A percentile compares a stretch with the other conserved stretches of the same genome.
Conservation (phyloP, 2,329 filamentous ascomycete species). For the Plenodomus biglobosus region DNA sequence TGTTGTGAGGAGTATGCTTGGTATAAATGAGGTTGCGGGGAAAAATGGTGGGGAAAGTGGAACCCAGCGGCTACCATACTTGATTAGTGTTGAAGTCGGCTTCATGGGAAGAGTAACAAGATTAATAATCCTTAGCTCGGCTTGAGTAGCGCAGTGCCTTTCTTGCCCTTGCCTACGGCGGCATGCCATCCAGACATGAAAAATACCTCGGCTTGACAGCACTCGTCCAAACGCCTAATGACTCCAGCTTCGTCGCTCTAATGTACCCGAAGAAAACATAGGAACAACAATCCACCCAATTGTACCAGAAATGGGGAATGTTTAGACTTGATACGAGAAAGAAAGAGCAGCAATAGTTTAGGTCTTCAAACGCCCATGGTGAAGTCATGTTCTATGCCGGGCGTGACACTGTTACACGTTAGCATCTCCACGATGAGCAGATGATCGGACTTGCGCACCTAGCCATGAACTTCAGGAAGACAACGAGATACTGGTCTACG, state of each 20-base stretch:
- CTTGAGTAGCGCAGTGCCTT: background rate
- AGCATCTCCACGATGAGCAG: slow-evolving; percentile 52
- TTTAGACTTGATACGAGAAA: background rate
- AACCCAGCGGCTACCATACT: no score
- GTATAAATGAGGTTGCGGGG: no score
- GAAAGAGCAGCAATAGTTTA: background rate
- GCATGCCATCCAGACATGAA: no score
- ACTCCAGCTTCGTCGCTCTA: background rate
- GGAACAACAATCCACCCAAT: background rate
- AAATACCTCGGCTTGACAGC: no score
- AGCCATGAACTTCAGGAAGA: slow-evolving; percentile 77
- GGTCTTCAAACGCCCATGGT: slow-evolving; percentile 80
- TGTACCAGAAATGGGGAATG: background rate
- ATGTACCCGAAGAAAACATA: background rate
- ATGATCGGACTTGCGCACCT: slow-evolving; percentile 31
- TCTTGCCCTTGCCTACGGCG: no score
- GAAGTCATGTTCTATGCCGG: slow-evolving; percentile 96
- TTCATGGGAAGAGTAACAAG: no score
- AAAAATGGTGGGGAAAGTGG: no score
- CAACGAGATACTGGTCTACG: slow-evolving; percentile 85
- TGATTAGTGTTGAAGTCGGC: no score
- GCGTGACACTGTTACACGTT: slow-evolving; percentile 78
- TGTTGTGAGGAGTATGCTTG: no score
- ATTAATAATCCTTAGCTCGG: background rate
- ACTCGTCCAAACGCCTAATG: background rate